Conservation (phyloP, 1,284 basidiomycete genomes). For the Marasmius oreades region DNA sequence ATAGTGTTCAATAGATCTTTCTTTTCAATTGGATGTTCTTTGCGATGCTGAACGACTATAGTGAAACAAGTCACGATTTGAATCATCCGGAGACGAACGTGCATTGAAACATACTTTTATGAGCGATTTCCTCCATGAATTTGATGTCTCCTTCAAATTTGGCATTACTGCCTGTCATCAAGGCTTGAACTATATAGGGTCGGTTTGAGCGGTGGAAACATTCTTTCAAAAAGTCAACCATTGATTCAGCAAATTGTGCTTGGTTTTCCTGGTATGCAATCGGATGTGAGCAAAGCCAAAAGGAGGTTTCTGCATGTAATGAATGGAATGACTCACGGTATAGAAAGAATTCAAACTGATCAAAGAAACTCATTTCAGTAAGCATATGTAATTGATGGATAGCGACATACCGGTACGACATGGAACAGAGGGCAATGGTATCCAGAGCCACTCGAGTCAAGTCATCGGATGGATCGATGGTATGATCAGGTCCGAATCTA, state of each 20-base stretch:
- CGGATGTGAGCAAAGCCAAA: background rate
- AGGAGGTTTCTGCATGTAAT: background rate
- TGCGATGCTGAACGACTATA: slow-evolving; percentile 36
- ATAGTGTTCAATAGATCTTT: slow-evolving; percentile 45
- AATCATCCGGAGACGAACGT: background rate
- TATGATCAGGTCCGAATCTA: slow-evolving; percentile 39
- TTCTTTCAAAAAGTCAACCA: slow-evolving; percentile 39
- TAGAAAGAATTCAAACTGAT: slow-evolving; percentile 40
- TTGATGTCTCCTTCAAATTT: slow-evolving; percentile 39
- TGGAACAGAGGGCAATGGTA: slow-evolving; percentile 40
- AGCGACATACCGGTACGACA: slow-evolving; percentile 35
- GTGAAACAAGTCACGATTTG: background rate
- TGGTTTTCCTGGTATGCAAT: slow-evolving; percentile 24
- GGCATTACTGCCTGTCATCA: slow-evolving; percentile 32
- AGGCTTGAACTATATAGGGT: slow-evolving; percentile 31
- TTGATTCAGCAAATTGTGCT: slow-evolving; percentile 41
- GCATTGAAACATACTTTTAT: slow-evolving; percentile 28
- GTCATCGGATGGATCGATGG: slow-evolving; percentile 42
- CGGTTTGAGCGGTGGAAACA: slow-evolving; percentile 33
- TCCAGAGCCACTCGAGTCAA: slow-evolving; percentile 47
- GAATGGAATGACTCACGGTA: slow-evolving; percentile 18
- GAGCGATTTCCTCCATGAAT: slow-evolving; percentile 36
- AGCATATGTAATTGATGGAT: background rate
- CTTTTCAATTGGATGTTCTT: slow-evolving; percentile 33
- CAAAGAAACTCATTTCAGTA: background rate